Base-by-base conservation (phyloP, 768 basidiomycete genomes). In the Fibroporia radiculosa region DNA sequence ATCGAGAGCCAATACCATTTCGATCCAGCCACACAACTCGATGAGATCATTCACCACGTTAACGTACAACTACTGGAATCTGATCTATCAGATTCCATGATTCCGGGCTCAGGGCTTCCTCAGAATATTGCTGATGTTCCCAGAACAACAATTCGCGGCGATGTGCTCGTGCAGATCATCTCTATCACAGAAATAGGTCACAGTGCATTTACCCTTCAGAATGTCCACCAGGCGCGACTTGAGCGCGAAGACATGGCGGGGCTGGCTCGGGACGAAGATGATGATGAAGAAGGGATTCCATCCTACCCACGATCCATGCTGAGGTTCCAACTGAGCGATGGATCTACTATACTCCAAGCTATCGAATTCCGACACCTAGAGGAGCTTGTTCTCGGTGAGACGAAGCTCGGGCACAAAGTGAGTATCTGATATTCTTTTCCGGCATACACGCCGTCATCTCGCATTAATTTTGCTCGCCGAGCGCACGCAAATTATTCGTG, bases 321-420 rank as follows among this genome's bases (percentile, higher is more conserved):
- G 45, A 73, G 66, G 34, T 70, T 96, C 23, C 71, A 81, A 52
- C 62, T 96, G 40, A 82, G 77, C 42, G 93, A 97, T 59, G 93
- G 93, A n/a, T 60, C 66, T 12, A 73, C 69, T 2, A 71, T 64
- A 3, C 60, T 93, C 25, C 72, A 73, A 27, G 93, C 86, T 2
- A 80, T 93, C 50, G 93, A 97, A 58, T 90, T 82, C 51, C 76
- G 74, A 42, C 64, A 70, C 19, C 58, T 96, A 23, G 74, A 77
- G 1, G 70, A 77, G 34, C 51, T 97, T 16, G 71, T 72, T 39
- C 70, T 97, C 14, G 87, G 84, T 6, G 75, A 73, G 16, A 95
- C 92, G 1, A 76, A 76, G 2, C 66, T 93, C 24, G 93, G 93
- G 7, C 86, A 67, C 57, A 97, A 97, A 71, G 93, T 89, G 40